Conservation (phyloP, 768 basidiomycete genomes). For the Amanita fuliginea region DNA sequence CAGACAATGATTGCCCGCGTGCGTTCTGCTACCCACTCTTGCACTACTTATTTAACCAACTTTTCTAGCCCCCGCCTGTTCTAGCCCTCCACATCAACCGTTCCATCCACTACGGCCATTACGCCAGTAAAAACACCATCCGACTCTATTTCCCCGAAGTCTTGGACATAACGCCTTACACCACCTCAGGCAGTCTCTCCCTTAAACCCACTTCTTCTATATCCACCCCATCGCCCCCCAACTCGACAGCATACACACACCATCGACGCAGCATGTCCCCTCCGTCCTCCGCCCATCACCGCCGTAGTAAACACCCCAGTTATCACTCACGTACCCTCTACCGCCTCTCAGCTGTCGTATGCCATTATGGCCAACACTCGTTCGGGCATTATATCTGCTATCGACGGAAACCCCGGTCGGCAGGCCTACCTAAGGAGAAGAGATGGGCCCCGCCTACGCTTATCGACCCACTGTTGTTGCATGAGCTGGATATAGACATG, state of each 20-base stretch:
- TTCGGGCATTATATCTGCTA: slow-evolving; percentile 95
- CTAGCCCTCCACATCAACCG: slow-evolving; percentile 88
- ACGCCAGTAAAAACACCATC: slow-evolving; percentile 79
- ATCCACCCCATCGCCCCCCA: slow-evolving; percentile 44
- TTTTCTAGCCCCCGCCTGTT: slow-evolving; percentile 68
- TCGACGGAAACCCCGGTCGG: slow-evolving; percentile 64
- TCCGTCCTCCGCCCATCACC: slow-evolving; percentile 23
- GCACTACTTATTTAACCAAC: not conserved
- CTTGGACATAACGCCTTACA: slow-evolving; percentile 84
- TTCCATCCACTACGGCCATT: slow-evolving; percentile 67
- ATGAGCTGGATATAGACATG: slow-evolving; percentile 23
- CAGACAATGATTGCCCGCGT: slow-evolving; percentile 90
- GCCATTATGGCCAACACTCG: slow-evolving; percentile 87
- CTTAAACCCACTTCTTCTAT: slow-evolving; percentile 60
- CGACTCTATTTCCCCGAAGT: slow-evolving; percentile 75
- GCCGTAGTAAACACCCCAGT: not conserved
- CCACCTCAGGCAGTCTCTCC: slow-evolving; percentile 70
- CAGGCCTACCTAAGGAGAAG: slow-evolving; percentile 25
- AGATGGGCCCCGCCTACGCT: slow-evolving; percentile 12
- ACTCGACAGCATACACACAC: slow-evolving; percentile 6
- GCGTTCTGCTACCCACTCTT: slow-evolving; percentile 17
- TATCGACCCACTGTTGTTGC: slow-evolving; percentile 38
- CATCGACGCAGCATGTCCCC: slow-evolving; percentile 35
- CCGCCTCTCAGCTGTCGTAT: slow-evolving; percentile 75
- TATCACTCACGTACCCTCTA: slow-evolving; percentile 59